Evolutionary conservation across 2,329 filamentous ascomycete genomes (phyloP), one percentile per base, ranked within the genome.

Genomic region (Scytalidium sp.): DNA sequence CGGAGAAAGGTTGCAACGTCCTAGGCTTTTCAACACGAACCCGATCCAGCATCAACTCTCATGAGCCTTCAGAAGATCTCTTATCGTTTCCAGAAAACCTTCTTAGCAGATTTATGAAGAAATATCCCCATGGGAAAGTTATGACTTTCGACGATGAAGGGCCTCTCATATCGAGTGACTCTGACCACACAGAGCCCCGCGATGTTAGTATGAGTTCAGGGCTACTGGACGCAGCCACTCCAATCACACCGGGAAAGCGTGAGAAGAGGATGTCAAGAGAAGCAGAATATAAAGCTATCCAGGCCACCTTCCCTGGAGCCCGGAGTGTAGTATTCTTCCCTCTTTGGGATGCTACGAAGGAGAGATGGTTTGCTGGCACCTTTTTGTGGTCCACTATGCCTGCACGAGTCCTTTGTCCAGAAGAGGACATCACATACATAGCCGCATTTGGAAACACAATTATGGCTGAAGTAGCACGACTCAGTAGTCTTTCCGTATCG

Each of bases 401-500:
- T 1, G 71, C 68, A 0, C 71, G 75, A 2, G 62, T 70, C 2
- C 74, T 82, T 27, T 72, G 70, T 0, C 55, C 67, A 1, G 65
- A 73, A 21, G 70, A 72, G 5, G 80, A 82, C 29, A 66, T 83
- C 2, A 75, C 69, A 11, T 78, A 76, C 25, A 65, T 82, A 5
- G 64, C 67, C 3, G 75, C 74, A 0, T 81, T 83, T 52, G 74
- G 73, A 0, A 75, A 76, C 47, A 74, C 75, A 1, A 76, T 80
- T 15, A 81, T 82, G 70, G 72, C 77, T 0, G 80, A 85, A 47
- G 67, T 84, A 1, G 72, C 75, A 0, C 70, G 76, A 2, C 52
- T 80, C 3, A 70, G 75, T 46, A 70, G 71, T 3, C 56, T 72
- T n/a, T 64, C 67, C 3, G 58, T 63, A 13, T 56, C 56, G 11